These are phyloP conservation scores for Coix lacrymajobi DNA, from an alignment of 176 grass and related monocot species.

Conservation along the genomic window DNA sequence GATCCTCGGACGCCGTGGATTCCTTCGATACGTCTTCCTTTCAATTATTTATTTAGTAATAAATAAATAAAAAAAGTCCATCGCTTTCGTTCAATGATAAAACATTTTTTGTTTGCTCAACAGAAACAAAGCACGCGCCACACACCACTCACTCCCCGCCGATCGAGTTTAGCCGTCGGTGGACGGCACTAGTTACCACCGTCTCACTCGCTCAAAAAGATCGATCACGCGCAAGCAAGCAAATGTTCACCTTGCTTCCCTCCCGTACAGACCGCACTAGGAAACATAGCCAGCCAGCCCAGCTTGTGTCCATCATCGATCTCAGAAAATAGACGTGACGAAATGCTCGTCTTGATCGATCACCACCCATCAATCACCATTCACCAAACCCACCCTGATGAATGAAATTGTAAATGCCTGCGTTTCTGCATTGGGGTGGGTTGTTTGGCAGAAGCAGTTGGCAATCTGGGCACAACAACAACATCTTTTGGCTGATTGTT, in stretches of 20 bases:
- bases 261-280: not conserved
- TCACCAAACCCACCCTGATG: not conserved
- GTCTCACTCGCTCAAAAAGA: not conserved
- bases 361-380: not conserved
- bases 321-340: not conserved
- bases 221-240: too few species aligned
- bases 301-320: too few species aligned
- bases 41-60: not conserved
- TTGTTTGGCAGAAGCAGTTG: not conserved
- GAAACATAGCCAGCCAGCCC: not conserved
- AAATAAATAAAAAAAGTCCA: too few species aligned
- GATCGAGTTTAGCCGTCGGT: not conserved
- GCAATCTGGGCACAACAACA: not conserved
- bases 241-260: conserved; percentile 10
- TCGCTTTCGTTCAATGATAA: not conserved
- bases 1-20: not conserved
- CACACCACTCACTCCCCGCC: not conserved
- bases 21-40: conserved; percentile 1
- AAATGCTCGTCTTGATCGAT: not conserved
- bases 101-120: not conserved
- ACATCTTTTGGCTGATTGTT: not conserved
- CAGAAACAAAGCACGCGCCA: not conserved
- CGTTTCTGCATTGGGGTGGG: not conserved
- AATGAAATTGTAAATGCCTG: not conserved
- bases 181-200: conserved; percentile 5